phyloP scores from a whole-genome alignment of 208 protist genomes.

The Angomonas ambiguus region DNA sequence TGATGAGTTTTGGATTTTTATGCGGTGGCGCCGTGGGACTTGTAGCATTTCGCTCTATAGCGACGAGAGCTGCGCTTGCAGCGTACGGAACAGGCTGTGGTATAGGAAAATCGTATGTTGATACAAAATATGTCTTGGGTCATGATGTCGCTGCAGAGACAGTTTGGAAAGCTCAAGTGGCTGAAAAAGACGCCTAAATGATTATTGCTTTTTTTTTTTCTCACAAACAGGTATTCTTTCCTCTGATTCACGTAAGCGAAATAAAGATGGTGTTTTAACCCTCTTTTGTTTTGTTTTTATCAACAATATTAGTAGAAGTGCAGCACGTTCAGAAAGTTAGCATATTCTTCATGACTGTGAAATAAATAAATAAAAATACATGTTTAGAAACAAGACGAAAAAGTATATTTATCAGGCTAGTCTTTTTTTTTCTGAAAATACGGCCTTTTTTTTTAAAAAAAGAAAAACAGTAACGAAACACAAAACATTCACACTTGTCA shows the following conservation, averaged over 20 bases:
- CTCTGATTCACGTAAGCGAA: not conserved
- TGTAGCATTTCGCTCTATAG: constrained; percentile 62
- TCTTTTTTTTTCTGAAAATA: too few species aligned
- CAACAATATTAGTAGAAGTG: not conserved
- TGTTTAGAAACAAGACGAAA: not conserved
- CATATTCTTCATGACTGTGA: not conserved
- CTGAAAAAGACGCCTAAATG: constrained; percentile 5
- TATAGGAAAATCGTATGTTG: constrained; percentile 81
- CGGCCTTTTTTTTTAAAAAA: not conserved
- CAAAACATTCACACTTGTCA: too few species aligned
- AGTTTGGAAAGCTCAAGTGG: constrained; percentile 60
- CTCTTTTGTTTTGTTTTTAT: constrained; percentile 4
- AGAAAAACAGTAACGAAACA: too few species aligned
- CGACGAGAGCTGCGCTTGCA: constrained; percentile 42
- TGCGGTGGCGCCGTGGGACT: constrained; percentile 53
- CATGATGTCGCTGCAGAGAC: constrained; percentile 69
- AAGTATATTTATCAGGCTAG: not conserved
- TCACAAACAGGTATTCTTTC: not conserved
- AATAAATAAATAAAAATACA: constrained; percentile 8
- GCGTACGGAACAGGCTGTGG: constrained; percentile 73
- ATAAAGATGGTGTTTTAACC: not conserved
- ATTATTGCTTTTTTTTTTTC: not conserved
- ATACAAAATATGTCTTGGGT: constrained; percentile 78
- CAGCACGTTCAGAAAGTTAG: too few species aligned
- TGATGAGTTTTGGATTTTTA: constrained; percentile 71